These are phyloP conservation scores for Apophysomyces trapeziformis DNA, from an alignment of 371 early-diverging fungal genomes.

Conservation along the genomic window DNA sequence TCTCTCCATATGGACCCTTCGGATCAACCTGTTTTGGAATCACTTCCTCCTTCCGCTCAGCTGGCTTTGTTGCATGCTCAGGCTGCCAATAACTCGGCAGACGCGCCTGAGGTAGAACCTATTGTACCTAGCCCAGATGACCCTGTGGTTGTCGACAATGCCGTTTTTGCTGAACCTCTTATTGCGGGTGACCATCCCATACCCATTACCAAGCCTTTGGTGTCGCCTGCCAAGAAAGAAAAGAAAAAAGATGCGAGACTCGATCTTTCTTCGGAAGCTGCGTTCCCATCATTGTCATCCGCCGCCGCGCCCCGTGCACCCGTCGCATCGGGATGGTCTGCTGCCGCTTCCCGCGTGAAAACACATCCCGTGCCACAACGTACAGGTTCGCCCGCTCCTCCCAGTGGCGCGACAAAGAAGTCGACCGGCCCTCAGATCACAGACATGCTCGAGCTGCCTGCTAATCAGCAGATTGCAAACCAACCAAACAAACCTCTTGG, in stretches of 20 bases:
- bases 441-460: conserved; percentile 68
- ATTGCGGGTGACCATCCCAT: conserved; percentile 52
- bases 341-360: conserved; percentile 60
- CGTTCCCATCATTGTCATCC: conserved; percentile 75
- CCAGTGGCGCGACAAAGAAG: not conserved
- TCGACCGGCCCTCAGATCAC: conserved; percentile 43
- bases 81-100: conserved; percentile 21
- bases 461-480: conserved; percentile 58
- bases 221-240: conserved; percentile 24
- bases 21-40: conserved; percentile 34
- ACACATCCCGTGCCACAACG: conserved; percentile 28
- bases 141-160: conserved; percentile 43
- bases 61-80: conserved; percentile 54
- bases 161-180: conserved; percentile 46
- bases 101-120: conserved; percentile 20
- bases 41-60: conserved; percentile 51
- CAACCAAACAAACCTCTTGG: conserved; percentile 49
- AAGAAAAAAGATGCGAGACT: conserved; percentile 34
- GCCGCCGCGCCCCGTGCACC: conserved; percentile 54
- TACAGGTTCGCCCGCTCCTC: conserved; percentile 19
- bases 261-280: conserved; percentile 68
- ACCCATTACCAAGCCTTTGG: conserved; percentile 40
- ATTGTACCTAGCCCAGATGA: conserved; percentile 50
- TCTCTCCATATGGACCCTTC: conserved; percentile 25
- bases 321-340: conserved; percentile 53